A percentile compares a stretch with the other conserved stretches of the same genome.
phyloP scores from a whole-genome alignment of 148 eudicot species.

The Nepenthes gracilis region DNA sequence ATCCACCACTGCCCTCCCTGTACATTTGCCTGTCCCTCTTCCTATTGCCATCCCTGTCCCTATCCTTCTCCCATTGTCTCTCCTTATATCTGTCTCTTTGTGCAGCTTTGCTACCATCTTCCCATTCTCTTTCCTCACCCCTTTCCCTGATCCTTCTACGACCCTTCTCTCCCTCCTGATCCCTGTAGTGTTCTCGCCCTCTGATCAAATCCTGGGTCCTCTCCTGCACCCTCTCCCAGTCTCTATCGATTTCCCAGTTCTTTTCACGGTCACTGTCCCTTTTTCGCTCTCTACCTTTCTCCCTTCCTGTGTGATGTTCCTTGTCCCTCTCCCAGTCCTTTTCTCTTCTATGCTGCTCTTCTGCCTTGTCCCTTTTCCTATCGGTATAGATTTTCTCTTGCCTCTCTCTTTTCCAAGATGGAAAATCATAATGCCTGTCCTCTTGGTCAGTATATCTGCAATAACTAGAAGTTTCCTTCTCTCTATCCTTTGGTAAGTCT shows the following conservation, averaged over 20 bases:
- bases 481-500: slow-evolving; percentile 28
- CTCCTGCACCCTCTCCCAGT: slow-evolving; percentile 4
- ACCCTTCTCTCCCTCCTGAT: not conserved
- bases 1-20: slow-evolving; percentile 12
- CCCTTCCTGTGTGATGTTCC: slow-evolving; percentile 11
- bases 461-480: slow-evolving; percentile 41
- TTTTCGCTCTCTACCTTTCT: not conserved
- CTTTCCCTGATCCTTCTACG: slow-evolving; percentile 12
- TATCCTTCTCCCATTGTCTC: not conserved
- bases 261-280: slow-evolving; percentile 15
- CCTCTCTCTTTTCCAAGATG: slow-evolving; percentile 25
- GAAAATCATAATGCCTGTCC: slow-evolving; percentile 31
- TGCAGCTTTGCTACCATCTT: slow-evolving; percentile 1
- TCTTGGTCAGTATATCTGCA: slow-evolving; percentile 27
- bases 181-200: slow-evolving; percentile 10
- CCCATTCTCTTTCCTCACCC: slow-evolving; percentile 18
- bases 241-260: slow-evolving; percentile 9
- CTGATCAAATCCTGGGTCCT: slow-evolving; percentile 5
- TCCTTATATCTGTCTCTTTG: slow-evolving; percentile 4
- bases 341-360: slow-evolving; percentile 13
- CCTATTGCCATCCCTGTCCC: slow-evolving; percentile 15
- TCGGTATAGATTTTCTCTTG: slow-evolving; percentile 21
- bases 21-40: slow-evolving; percentile 20
- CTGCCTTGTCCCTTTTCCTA: slow-evolving; percentile 25
- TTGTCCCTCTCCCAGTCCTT: slow-evolving; percentile 19